phyloP scores from a whole-genome alignment of 208 protist species.

The Crithidia mellificae region DNA sequence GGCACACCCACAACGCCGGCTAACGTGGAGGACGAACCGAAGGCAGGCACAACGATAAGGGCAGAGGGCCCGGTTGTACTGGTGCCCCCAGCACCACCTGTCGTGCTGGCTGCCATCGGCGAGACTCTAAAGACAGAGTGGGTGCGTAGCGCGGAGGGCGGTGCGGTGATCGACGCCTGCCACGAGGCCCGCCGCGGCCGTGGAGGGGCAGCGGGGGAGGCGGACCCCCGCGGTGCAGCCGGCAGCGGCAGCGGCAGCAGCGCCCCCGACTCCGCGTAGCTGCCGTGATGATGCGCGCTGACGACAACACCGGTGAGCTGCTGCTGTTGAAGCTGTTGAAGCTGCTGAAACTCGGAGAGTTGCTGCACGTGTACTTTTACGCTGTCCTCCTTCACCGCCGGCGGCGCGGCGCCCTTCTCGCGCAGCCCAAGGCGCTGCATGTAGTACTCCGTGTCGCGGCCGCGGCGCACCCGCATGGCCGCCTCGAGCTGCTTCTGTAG shows the following conservation, averaged over 20 bases:
- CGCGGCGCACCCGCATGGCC: conserved; percentile 29
- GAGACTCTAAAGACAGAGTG: not conserved
- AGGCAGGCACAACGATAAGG: too few relatives aligned
- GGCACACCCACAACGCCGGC: too few relatives aligned
- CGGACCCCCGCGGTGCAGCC: not conserved
- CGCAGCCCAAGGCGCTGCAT: conserved; percentile 39
- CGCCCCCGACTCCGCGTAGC: not conserved
- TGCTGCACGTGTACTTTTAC: conserved; percentile 5
- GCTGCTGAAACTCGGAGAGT: not conserved
- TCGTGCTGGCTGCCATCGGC: not conserved
- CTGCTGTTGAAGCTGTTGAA: not conserved
- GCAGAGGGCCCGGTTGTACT: too few relatives aligned
- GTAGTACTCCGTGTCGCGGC: conserved; percentile 61
- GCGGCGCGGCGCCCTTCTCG: conserved; percentile 11
- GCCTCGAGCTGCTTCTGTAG: conserved; percentile 59
- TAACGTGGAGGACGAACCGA: too few relatives aligned
- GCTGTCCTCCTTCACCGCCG: not conserved
- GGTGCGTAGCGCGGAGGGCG: not conserved
- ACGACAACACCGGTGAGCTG: not conserved
- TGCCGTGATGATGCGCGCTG: not conserved
- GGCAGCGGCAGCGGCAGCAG: not conserved
- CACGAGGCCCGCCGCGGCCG: not conserved
- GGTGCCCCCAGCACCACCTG: not conserved
- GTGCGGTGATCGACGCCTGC: conserved; percentile 1
- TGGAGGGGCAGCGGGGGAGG: not conserved